Evolutionary conservation across 2,329 filamentous ascomycete genomes (phyloP).

Genomic region (Beauveria sp.): DNA sequence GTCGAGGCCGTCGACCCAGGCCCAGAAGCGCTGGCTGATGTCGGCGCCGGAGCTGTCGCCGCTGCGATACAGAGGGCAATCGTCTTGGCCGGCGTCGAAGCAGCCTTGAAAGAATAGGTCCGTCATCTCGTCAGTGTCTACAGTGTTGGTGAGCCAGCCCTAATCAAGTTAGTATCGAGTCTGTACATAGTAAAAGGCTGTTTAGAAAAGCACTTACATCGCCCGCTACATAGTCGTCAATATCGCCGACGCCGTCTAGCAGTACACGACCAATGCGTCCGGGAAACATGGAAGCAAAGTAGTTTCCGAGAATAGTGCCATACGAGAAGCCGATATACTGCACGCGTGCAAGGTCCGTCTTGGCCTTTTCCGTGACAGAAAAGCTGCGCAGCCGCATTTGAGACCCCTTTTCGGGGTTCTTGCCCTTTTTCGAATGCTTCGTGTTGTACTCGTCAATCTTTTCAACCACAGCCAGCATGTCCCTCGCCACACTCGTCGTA

Average conservation of each 20-base stretch:
- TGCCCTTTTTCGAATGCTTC: background rate
- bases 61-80: constrained; percentile 22
- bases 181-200: background rate
- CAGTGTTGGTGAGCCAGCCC: constrained; percentile 29
- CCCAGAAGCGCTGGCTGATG: constrained; percentile 26
- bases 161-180: constrained; percentile 8
- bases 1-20: constrained; percentile 23
- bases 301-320: constrained; percentile 27
- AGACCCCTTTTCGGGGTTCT: background rate
- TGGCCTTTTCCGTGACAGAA: background rate
- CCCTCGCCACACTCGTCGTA: constrained; percentile 32
- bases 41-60: constrained; percentile 21
- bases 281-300: constrained; percentile 29
- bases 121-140: constrained; percentile 29
- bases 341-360: constrained; percentile 20
- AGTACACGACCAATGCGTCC: constrained; percentile 33
- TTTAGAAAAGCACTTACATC: constrained; percentile 17
- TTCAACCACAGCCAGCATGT: constrained; percentile 39
- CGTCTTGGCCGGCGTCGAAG: constrained; percentile 20
- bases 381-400: constrained; percentile 12
- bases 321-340: constrained; percentile 47
- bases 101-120: constrained; percentile 29
- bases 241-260: constrained; percentile 31
- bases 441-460: constrained; percentile 27
- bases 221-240: constrained; percentile 27